Evolutionary conservation across 2,329 filamentous ascomycete species (phyloP).

Genomic region (Beauveria varroae): DNA sequence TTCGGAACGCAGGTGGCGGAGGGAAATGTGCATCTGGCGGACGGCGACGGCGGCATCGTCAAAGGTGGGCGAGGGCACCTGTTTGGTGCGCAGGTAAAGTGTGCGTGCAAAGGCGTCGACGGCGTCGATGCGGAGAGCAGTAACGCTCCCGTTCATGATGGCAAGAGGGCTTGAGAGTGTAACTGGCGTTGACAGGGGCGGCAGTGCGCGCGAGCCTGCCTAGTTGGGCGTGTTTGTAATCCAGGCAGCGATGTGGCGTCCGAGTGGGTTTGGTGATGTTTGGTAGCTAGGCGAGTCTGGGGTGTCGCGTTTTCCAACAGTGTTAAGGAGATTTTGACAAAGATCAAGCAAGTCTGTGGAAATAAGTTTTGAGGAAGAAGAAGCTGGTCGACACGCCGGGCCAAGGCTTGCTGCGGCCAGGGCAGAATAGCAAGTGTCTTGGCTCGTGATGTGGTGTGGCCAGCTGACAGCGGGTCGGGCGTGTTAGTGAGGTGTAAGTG

Average conservation of each 20-base stretch:
- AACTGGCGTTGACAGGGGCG: not conserved
- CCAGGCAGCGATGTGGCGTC: not conserved
- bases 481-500: not conserved
- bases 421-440: not conserved
- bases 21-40: slow-evolving; percentile 44
- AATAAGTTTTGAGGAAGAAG: not conserved
- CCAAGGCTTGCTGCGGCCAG: not conserved
- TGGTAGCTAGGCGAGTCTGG: not conserved
- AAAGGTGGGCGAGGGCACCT: slow-evolving; percentile 37
- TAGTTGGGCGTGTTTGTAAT: not conserved
- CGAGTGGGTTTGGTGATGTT: not conserved
- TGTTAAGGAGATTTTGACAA: not conserved
- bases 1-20: slow-evolving; percentile 52
- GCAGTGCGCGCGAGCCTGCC: not conserved
- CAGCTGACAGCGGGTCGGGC: slow-evolving; percentile 2
- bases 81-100: slow-evolving; percentile 46
- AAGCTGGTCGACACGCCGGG: not conserved
- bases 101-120: slow-evolving; percentile 48
- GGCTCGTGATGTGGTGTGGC: slow-evolving; percentile 5
- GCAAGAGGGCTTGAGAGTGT: not conserved
- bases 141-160: slow-evolving; percentile 11
- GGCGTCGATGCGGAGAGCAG: slow-evolving; percentile 42
- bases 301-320: not conserved
- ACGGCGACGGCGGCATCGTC: slow-evolving; percentile 42
- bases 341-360: too few relatives aligned